A percentile compares a stretch with the other conserved stretches of the same genome.
Evolutionary conservation across 257 asterid genomes (phyloP).

Genomic region (Gentiana straminea): DNA sequence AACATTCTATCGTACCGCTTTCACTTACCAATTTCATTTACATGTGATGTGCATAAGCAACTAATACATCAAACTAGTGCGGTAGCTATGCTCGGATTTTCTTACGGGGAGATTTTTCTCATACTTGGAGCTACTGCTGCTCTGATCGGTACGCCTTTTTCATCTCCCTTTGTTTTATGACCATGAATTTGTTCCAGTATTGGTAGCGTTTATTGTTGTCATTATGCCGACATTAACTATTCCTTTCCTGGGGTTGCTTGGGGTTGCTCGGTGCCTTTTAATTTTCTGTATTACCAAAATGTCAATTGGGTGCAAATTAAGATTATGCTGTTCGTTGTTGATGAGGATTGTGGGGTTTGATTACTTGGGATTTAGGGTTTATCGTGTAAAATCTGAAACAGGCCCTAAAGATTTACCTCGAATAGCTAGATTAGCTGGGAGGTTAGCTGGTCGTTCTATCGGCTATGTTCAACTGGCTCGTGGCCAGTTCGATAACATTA

Average conservation of each 20-base stretch:
- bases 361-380: too few species aligned
- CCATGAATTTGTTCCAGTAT: too few species aligned
- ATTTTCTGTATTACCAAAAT: background rate
- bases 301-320: too few species aligned
- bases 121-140: constrained; percentile 76
- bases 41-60: too few species aligned
- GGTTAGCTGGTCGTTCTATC: constrained; percentile 72
- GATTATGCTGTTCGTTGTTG: too few species aligned
- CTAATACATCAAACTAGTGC: background rate
- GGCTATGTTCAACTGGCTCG: constrained; percentile 86
- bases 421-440: constrained; percentile 72
- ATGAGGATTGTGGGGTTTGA: too few species aligned
- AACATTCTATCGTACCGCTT: too few species aligned
- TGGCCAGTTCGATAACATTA: constrained; percentile 67
- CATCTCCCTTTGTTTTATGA: background rate
- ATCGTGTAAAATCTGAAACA: constrained; percentile 1
- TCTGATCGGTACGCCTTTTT: constrained; percentile 37
- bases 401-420: constrained; percentile 85
- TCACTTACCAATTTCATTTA: too few species aligned
- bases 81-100: constrained; percentile 60
- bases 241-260: too few species aligned
- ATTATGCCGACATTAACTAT: too few species aligned
- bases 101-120: constrained; percentile 75
- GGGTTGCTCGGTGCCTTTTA: too few species aligned
- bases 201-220: too few species aligned